These are phyloP conservation scores for Forsythia suspensa DNA, from an alignment of 257 asterid species.

Conservation along the genomic window DNA sequence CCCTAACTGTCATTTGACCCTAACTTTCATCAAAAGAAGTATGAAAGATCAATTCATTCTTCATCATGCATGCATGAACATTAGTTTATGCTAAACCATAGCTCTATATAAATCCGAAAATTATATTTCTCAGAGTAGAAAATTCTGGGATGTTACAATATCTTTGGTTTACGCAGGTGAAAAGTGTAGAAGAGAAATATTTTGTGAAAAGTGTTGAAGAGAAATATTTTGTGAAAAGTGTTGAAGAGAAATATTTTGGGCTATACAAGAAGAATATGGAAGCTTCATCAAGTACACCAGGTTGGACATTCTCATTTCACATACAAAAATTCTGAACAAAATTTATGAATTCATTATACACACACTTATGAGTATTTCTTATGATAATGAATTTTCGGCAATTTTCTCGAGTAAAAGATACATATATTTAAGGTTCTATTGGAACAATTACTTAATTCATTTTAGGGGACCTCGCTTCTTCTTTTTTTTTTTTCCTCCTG, in stretches of 20 bases:
- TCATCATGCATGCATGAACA: neutral
- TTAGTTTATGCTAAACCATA: neutral
- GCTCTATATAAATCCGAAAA: neutral
- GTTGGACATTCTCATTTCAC: neutral
- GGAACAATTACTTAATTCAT: too few relatives aligned
- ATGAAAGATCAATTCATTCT: neutral
- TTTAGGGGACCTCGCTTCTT: too few relatives aligned
- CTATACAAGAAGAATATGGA: slow-evolving; percentile 40
- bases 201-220: slow-evolving; percentile 29
- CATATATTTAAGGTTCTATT: too few relatives aligned
- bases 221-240: slow-evolving; percentile 37
- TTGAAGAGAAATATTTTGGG: slow-evolving; percentile 33
- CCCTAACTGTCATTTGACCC: neutral
- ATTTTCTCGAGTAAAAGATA: neutral
- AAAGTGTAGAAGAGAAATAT: slow-evolving; percentile 37
- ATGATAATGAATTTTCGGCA: too few relatives aligned
- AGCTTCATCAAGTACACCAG: slow-evolving; percentile 43
- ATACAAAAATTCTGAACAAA: too few relatives aligned
- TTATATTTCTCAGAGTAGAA: neutral
- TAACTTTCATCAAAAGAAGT: neutral
- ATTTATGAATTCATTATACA: too few relatives aligned
- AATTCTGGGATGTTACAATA: neutral
- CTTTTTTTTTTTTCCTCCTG: too few relatives aligned
- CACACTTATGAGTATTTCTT: too few relatives aligned
- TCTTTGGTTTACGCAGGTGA: slow-evolving; percentile 29